Base-by-base conservation (phyloP, 139 green algal genomes). In the Micractinium sp. region DNA sequence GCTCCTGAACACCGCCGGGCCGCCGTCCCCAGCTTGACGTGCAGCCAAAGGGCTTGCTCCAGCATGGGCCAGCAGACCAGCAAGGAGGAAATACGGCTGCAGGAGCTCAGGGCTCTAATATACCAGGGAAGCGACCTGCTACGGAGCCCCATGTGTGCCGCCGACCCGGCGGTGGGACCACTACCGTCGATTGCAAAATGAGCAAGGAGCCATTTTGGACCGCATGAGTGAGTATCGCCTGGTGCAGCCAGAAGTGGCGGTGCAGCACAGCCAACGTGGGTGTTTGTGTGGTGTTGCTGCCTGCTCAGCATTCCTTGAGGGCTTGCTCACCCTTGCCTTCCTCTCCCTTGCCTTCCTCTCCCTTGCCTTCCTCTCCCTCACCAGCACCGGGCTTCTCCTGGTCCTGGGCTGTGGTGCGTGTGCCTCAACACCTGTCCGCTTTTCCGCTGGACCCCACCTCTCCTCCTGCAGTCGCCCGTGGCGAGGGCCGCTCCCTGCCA, bases 31-130 rank as follows among this genome's bases (percentile, higher is more conserved):
- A 67, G 60, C 60, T 67, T 67, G 14, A 16, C 16, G 60, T 67
- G 60, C 60, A 67, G 60, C 60, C 16, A 16, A 67, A 67, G 60
- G 60, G 60, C 60, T 67, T 67, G 60, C 60, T 67, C 69, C 23
- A 3, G 20, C 67, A 77, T 86, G 81, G 81, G 61, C 31, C 81
- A 67, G 81, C 81, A 77, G 61, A 13, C 31, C 81, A 77, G 81
- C 81, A 77, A 86, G 81, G 61, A 86, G 31, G 12, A 85, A 38
- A 18, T 16, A 67, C 7, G 29, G 29, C 31, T 47, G 73, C 31
- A 41, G n/a, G 31, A 41, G 12, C 35, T 39, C 29, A 19, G 20
- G 33, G 33, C 33, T 81, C 25, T 1, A 29, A 47, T 81, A n/a
- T 20, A 56, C 56, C 25, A 39, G 16, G 20, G 14, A 19, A 25